phyloP scores from a whole-genome alignment of 1,284 basidiomycete genomes.

The Cutaneotrichosporon sp. region DNA sequence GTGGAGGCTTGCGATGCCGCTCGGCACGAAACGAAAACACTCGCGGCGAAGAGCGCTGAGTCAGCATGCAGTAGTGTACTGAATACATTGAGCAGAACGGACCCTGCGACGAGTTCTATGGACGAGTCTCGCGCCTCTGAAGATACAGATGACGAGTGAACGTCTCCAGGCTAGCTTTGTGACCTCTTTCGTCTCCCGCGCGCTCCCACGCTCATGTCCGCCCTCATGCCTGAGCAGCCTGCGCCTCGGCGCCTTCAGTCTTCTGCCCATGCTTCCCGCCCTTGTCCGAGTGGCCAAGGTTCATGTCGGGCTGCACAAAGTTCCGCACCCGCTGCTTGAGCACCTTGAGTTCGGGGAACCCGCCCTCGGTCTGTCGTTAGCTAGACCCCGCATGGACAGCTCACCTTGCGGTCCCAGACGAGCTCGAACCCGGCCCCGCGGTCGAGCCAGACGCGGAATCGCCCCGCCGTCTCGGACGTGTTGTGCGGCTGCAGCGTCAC shows the following conservation, averaged over 20 bases:
- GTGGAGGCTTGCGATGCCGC: no score
- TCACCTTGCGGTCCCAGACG: conserved; percentile 54
- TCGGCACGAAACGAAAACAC: no score
- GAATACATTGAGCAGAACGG: no score
- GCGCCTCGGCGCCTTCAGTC: neutral
- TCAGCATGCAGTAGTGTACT: no score
- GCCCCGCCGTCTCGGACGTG: conserved; percentile 76
- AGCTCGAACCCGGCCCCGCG: conserved; percentile 45
- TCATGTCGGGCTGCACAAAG: conserved; percentile 70
- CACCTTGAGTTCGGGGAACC: conserved; percentile 71
- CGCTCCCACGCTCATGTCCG: neutral
- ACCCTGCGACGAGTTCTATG: no score
- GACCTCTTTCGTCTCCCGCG: no score
- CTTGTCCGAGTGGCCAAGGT: conserved; percentile 77
- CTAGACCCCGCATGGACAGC: conserved; percentile 1
- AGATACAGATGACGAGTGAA: no score
- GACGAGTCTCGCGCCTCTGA: no score
- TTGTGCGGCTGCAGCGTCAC: conserved; percentile 74
- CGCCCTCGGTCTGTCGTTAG: conserved; percentile 69
- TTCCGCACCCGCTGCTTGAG: conserved; percentile 88
- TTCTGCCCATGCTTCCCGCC: conserved; percentile 5
- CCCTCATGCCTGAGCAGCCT: neutral
- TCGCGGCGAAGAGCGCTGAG: no score
- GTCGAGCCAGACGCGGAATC: conserved; percentile 83
- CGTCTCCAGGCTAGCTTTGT: no score